Base-by-base conservation (phyloP, 1,139 yeast genomes). In the Nakaseomyces sp. region DNA sequence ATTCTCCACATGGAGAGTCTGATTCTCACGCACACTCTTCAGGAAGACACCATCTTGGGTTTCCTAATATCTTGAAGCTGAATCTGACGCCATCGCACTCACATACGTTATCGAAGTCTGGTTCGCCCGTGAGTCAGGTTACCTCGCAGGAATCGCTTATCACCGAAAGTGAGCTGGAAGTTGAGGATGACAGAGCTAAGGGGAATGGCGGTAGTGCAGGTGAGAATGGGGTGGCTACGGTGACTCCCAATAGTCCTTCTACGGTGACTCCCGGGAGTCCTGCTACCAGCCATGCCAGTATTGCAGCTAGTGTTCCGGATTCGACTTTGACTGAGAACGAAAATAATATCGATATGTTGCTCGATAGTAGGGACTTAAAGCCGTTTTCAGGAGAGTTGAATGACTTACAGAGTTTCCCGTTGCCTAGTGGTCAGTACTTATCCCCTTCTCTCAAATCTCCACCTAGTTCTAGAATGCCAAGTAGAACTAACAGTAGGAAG, bases 381-480 rank as follows among this genome's bases (percentile, higher is more conserved):
- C 38, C 38, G 2, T 35, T 35, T 15, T 35, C 26, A 2, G 38
- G 28, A 13, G 38, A 35, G n/a, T 13, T 35, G 7, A 22, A 35
- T 13, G 28, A 35, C 8, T 22, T 35, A 35, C 38, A 22, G 28
- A 35, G 38, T 19, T 35, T 35, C 18, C 28, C 38, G 19, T 10
- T 35, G 9, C 38, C 38, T 4, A 35, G 2, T 22, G 38, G 38
- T 19, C 38, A 35, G 8, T 35, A 35, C n/a, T 6, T 5, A 4
- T 13, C 38, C 5, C 38, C 16, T 1, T 7, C 28, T 20, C 8
- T 22, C 10, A 35, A n/a, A 22, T 22, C 38, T 13, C 38, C 29
- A 6, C n/a, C 38, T 5, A 35, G 28, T 35, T 35, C 38, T 5
- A 20, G 38, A 15, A 18, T 8, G 5, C 38, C 38, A 20, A 35